Percentiles rank a stretch among this genome's conserved stretches.
Evolutionary conservation across 164 flowering plant species (phyloP).

Genomic region (Liquidambar formosana): DNA sequence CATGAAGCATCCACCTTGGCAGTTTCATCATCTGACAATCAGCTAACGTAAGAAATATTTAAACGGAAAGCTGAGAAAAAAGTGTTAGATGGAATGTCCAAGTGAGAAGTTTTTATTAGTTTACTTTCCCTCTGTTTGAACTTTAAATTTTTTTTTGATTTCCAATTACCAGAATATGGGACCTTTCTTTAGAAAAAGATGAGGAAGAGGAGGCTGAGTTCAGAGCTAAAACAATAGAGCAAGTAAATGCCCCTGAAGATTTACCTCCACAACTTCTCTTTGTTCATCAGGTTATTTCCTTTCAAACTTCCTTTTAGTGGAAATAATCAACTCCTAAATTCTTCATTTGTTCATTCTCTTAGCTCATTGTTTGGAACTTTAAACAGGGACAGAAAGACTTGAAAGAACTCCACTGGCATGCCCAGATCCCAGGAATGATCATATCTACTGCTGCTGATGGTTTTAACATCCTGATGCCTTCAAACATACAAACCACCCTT

Average conservation of each 20-base stretch:
- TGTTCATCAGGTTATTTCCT: slow-evolving; percentile 75
- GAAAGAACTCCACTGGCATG: slow-evolving; percentile 97
- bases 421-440: slow-evolving; percentile 93
- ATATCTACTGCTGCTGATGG: slow-evolving; percentile 93
- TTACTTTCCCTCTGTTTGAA: background rate
- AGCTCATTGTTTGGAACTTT: background rate
- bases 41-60: slow-evolving; percentile 68
- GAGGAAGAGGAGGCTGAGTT: slow-evolving; percentile 98
- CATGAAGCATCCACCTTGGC: slow-evolving; percentile 89
- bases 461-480: slow-evolving; percentile 88
- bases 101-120: background rate
- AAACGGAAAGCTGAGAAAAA: background rate
- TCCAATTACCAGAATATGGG: slow-evolving; percentile 81
- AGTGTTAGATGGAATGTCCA: background rate
- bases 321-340: background rate
- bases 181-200: slow-evolving; percentile 84
- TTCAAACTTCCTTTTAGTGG: background rate
- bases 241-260: slow-evolving; percentile 78
- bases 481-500: slow-evolving; percentile 69
- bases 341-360: background rate
- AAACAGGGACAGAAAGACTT: slow-evolving; percentile 96
- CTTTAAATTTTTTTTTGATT: background rate
- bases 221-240: slow-evolving; percentile 61
- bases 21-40: slow-evolving; percentile 83
- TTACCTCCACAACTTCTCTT: slow-evolving; percentile 95